These are phyloP conservation scores for Dillenia turbinata DNA, from an alignment of 164 flowering plant species.

Conservation along the genomic window DNA sequence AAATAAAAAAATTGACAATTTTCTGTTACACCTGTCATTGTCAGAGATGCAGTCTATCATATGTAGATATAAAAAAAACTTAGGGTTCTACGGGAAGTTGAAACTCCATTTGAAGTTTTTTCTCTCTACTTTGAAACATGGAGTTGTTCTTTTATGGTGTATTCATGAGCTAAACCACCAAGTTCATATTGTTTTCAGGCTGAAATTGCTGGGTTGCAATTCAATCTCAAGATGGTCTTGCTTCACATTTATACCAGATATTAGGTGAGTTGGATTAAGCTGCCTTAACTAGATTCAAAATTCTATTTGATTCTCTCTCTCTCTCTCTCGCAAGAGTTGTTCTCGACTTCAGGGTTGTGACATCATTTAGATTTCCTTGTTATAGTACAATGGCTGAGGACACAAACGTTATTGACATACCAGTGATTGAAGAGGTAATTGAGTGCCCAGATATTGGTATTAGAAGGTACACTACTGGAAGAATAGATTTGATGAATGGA, in stretches of 20 bases:
- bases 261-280: not conserved
- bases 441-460: conserved; percentile 7
- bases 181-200: not conserved
- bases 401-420: conserved; percentile 9
- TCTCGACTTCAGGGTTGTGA: conserved; percentile 9
- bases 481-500: conserved; percentile 18
- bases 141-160: no score
- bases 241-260: not conserved
- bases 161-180: no score
- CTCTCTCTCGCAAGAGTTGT: no score
- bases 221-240: not conserved
- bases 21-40: no score
- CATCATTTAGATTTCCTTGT: not conserved
- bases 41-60: no score
- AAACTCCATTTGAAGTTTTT: no score
- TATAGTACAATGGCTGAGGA: conserved; percentile 27
- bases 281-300: not conserved
- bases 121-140: no score
- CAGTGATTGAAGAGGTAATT: conserved; percentile 16
- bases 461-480: conserved; percentile 43
- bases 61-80: no score
- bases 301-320: not conserved
- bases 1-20: no score
- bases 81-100: no score
- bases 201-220: not conserved